phyloP scores from a whole-genome alignment of 352 stramenopile genomes.

The Pythium grandisporangium region DNA sequence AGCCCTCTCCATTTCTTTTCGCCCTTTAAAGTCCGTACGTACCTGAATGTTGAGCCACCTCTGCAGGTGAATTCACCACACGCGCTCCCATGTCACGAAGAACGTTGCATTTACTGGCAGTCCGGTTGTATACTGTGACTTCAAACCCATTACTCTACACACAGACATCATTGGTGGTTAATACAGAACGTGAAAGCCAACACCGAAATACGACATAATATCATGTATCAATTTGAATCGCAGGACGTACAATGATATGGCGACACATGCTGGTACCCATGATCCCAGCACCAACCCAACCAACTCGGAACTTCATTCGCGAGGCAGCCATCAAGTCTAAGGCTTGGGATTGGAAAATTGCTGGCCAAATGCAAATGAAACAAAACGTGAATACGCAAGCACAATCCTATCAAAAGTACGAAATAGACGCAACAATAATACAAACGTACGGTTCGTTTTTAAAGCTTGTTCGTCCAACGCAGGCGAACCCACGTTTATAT shows the following conservation, averaged over 20 bases:
- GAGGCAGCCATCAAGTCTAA: slow-evolving; percentile 49
- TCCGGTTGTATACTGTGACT: slow-evolving; percentile 83
- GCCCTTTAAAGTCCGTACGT: too few species aligned
- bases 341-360: slow-evolving; percentile 44
- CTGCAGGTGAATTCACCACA: slow-evolving; percentile 60
- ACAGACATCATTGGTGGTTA: background rate
- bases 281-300: slow-evolving; percentile 83
- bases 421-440: background rate
- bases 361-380: too few species aligned
- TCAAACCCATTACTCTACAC: slow-evolving; percentile 72
- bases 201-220: too few species aligned
- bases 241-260: slow-evolving; percentile 66
- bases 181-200: background rate
- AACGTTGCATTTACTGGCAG: slow-evolving; percentile 64
- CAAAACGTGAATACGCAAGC: too few species aligned
- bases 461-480: slow-evolving; percentile 47
- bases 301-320: slow-evolving; percentile 61
- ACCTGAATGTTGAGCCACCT: slow-evolving; percentile 75
- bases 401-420: background rate
- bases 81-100: slow-evolving; percentile 71
- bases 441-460: slow-evolving; percentile 32
- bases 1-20: too few species aligned
- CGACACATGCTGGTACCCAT: slow-evolving; percentile 87
- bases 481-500: too few species aligned
- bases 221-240: background rate